phyloP scores from a whole-genome alignment of 148 eudicot genomes.

The Amaranthus cruentus region DNA sequence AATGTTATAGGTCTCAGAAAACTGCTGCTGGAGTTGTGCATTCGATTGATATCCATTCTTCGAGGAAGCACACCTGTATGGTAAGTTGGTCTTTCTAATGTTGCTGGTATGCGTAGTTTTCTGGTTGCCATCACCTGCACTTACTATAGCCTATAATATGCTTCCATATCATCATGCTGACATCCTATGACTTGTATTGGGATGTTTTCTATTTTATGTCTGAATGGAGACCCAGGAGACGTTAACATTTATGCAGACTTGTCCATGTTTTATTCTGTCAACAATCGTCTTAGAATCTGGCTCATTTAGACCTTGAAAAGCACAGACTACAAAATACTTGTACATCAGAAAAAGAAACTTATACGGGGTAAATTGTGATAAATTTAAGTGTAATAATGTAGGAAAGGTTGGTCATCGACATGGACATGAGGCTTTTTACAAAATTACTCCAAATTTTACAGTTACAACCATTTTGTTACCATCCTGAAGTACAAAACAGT shows the following conservation, averaged over 20 bases:
- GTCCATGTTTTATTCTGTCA: neutral
- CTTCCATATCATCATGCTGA: neutral
- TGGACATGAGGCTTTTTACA: too few relatives aligned
- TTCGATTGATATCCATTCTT: conserved; percentile 86
- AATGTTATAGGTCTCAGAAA: conserved; percentile 49
- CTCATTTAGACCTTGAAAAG: neutral
- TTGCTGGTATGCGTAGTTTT: neutral
- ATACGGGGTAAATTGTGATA: too few relatives aligned
- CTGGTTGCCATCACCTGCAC: conserved; percentile 5
- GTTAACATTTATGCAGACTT: neutral
- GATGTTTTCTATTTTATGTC: neutral
- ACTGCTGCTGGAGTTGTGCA: conserved; percentile 67
- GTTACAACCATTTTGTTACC: too few relatives aligned
- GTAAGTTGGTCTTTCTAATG: conserved; percentile 43
- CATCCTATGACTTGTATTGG: neutral
- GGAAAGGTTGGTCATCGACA: too few relatives aligned
- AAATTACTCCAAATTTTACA: too few relatives aligned
- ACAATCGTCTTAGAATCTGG: neutral
- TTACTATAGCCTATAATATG: neutral
- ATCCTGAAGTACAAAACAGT: too few relatives aligned
- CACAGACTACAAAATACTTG: neutral
- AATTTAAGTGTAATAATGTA: too few relatives aligned
- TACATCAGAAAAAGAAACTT: neutral
- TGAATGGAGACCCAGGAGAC: neutral
- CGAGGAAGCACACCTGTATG: conserved; percentile 85